phyloP scores from a whole-genome alignment of 2,329 filamentous ascomycete genomes.

The Fusarium sp. region DNA sequence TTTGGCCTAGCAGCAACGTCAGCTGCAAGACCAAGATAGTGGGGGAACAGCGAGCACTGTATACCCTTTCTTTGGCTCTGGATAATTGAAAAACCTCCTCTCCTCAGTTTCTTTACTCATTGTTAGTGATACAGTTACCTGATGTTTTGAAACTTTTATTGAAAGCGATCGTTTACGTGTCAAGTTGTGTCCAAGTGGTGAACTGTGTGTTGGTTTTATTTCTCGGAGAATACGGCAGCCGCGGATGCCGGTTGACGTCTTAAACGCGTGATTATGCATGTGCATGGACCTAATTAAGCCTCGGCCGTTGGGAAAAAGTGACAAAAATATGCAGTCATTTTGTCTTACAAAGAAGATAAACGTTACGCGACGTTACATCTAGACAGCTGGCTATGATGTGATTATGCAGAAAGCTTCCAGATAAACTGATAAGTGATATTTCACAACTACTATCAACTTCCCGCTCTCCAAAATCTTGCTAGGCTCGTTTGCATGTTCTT shows the following conservation, averaged over 20 bases:
- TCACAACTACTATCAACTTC: too few species aligned
- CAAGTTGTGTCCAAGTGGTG: not conserved
- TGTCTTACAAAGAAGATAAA: not conserved
- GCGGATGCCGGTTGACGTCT: constrained; percentile 25
- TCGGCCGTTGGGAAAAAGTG: not conserved
- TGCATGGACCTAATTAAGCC: not conserved
- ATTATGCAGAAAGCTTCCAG: not conserved
- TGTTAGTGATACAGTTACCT: not conserved
- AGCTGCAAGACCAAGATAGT: constrained; percentile 6
- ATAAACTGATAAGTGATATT: too few species aligned
- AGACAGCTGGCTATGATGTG: not conserved
- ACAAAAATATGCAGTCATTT: not conserved
- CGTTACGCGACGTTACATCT: not conserved
- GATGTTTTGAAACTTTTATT: not conserved
- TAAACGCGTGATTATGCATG: constrained; percentile 20
- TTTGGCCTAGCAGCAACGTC: constrained; percentile 27
- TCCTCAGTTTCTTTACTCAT: constrained; percentile 8
- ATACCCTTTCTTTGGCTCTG: constrained; percentile 33
- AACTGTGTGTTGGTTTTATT: constrained; percentile 7
- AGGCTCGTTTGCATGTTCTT: not conserved
- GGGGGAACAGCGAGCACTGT: not conserved
- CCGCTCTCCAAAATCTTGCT: too few species aligned
- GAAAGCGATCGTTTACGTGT: not conserved
- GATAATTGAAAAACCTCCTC: constrained; percentile 34
- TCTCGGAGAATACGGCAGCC: constrained; percentile 20